These are phyloP conservation scores for Colletotrichum theobromicola DNA, from an alignment of 2,329 filamentous ascomycete genomes.

Conservation along the genomic window DNA sequence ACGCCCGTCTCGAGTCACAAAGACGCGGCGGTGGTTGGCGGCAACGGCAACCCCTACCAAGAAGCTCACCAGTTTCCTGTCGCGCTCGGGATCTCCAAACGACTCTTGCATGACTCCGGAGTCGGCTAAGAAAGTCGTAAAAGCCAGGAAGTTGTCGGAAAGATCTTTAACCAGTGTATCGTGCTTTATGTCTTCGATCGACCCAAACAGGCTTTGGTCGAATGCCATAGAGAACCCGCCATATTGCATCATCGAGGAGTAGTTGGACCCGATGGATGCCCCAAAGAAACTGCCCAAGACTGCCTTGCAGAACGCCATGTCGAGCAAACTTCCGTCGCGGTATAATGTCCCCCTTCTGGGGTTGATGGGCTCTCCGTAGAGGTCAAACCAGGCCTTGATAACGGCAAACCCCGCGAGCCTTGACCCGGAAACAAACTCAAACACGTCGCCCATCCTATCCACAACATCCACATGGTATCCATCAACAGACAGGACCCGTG, in stretches of 20 bases:
- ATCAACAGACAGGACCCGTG: constrained; percentile 8
- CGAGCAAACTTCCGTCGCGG: constrained; percentile 7
- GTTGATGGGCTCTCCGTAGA: background rate
- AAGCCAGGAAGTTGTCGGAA: background rate
- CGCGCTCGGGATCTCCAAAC: background rate
- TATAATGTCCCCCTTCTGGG: background rate
- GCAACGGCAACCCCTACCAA: background rate
- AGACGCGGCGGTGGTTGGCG: constrained; percentile 1
- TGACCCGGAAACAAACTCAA: background rate
- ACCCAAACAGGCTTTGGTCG: background rate
- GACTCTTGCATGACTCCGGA: background rate
- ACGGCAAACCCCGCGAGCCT: background rate
- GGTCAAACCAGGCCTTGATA: background rate
- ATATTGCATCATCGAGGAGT: background rate
- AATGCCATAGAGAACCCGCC: background rate
- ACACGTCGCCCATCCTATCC: background rate
- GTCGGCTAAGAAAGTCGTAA: background rate
- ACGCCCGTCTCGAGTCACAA: constrained; percentile 10
- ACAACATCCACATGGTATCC: constrained; percentile 17
- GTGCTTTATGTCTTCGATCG: background rate
- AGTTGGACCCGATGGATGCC: background rate
- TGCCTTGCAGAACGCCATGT: constrained; percentile 18
- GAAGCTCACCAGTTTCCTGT: background rate
- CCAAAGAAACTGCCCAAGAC: constrained; percentile 6
- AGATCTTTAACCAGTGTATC: background rate